phyloP scores from a whole-genome alignment of 169 alveolate species.

The Eimeria praecox region DNA sequence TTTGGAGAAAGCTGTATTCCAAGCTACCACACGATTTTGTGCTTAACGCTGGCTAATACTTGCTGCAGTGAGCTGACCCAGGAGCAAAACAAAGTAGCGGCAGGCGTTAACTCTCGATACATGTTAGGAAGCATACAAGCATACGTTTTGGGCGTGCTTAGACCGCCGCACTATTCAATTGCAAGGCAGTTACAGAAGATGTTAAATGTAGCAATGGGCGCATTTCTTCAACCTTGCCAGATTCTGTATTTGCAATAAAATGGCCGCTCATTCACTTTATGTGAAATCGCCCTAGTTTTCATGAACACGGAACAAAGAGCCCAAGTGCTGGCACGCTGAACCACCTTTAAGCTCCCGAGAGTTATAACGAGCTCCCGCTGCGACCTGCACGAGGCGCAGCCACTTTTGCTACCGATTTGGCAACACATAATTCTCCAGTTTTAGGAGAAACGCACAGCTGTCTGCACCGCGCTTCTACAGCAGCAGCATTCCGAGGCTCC shows the following conservation, averaged over 20 bases:
- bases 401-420: conserved; percentile 13
- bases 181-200: too few relatives aligned
- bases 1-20: neutral
- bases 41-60: neutral
- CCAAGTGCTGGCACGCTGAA: neutral
- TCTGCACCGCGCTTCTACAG: neutral
- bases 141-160: neutral
- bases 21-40: neutral
- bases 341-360: neutral
- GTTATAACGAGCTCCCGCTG: neutral
- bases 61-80: neutral
- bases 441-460: neutral
- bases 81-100: neutral
- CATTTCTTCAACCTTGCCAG: neutral
- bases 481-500: neutral
- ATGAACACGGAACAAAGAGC: neutral
- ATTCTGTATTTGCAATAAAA: neutral
- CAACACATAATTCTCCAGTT: neutral
- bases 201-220: neutral
- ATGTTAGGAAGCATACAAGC: neutral
- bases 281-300: neutral
- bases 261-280: neutral
- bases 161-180: neutral
- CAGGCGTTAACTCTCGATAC: neutral
- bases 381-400: neutral